A percentile compares a stretch with the other conserved stretches of the same genome.
phyloP scores from a whole-genome alignment of 1,284 basidiomycete genomes.

The Phellinidium pouzarii region DNA sequence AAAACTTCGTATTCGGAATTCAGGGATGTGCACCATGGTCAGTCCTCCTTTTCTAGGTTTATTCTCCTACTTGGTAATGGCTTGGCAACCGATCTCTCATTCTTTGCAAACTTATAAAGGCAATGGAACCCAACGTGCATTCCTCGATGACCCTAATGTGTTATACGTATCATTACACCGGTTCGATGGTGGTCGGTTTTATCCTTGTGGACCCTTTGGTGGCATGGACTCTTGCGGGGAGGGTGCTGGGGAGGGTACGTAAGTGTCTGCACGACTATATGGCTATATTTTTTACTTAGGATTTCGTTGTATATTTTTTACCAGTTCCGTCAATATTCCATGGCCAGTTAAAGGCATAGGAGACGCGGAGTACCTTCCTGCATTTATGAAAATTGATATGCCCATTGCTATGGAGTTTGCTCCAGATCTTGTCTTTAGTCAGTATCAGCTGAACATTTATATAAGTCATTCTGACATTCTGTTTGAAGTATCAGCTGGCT shows the following conservation, averaged over 20 bases:
- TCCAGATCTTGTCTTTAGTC: conserved; percentile 94
- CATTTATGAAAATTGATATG: conserved; percentile 95
- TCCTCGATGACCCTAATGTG: conserved; percentile 86
- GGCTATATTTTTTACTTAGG: too few relatives aligned
- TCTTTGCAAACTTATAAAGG: conserved; percentile 39
- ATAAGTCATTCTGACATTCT: not conserved
- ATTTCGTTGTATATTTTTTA: not conserved
- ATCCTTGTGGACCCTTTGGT: conserved; percentile 89
- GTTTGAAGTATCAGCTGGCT: conserved; percentile 86
- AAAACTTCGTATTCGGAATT: conserved; percentile 17
- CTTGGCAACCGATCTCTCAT: conserved; percentile 9
- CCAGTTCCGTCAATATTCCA: conserved; percentile 89
- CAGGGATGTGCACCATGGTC: conserved; percentile 99
- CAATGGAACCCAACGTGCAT: conserved; percentile 95
- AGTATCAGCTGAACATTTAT: conserved; percentile 28
- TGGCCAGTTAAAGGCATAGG: conserved; percentile 89
- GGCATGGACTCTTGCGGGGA: conserved; percentile 80
- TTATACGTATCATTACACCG: conserved; percentile 97
- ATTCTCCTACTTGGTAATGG: conserved; percentile 8
- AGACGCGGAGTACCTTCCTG: conserved; percentile 94
- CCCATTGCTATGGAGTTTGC: conserved; percentile 95
- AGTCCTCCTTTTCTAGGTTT: too few relatives aligned
- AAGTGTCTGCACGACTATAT: conserved; percentile 36
- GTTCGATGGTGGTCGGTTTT: conserved; percentile 87
- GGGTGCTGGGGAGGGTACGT: conserved; percentile 80